Conservation (phyloP, 1,284 basidiomycete genomes). For the Caloboletus firmus region DNA sequence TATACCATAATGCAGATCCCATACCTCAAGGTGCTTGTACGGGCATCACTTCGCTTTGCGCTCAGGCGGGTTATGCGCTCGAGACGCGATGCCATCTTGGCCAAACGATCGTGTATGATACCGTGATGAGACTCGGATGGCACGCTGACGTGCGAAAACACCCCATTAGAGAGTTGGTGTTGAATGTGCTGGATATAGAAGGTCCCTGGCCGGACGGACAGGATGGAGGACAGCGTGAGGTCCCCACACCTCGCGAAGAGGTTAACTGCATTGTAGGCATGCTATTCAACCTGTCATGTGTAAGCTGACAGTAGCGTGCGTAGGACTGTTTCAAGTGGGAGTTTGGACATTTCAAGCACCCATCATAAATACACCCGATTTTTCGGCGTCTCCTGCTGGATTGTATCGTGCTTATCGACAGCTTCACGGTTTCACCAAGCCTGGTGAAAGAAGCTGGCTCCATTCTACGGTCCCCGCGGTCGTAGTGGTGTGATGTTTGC, state of each 20-base stretch:
- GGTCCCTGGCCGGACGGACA: slow-evolving; percentile 39
- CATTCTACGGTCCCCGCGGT: not conserved
- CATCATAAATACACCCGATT: not conserved
- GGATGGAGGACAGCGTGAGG: slow-evolving; percentile 37
- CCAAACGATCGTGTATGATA: slow-evolving; percentile 77
- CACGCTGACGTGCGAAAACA: slow-evolving; percentile 80
- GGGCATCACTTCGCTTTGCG: slow-evolving; percentile 63
- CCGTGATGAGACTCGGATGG: slow-evolving; percentile 84
- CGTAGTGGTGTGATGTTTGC: not conserved
- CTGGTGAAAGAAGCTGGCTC: not conserved
- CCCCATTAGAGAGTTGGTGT: slow-evolving; percentile 76
- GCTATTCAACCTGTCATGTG: not conserved
- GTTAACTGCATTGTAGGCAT: slow-evolving; percentile 58
- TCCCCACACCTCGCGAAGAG: slow-evolving; percentile 54
- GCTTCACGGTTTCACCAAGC: slow-evolving; percentile 1
- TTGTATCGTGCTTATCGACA: slow-evolving; percentile 1
- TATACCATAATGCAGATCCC: slow-evolving; percentile 82
- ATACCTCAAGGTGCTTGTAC: slow-evolving; percentile 78
- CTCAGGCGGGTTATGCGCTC: slow-evolving; percentile 68
- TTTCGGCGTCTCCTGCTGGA: not conserved
- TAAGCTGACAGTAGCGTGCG: slow-evolving; percentile 4
- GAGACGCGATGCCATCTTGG: slow-evolving; percentile 75
- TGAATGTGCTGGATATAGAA: slow-evolving; percentile 71
- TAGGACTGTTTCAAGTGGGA: slow-evolving; percentile 78
- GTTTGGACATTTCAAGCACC: slow-evolving; percentile 54